phyloP scores from a whole-genome alignment of 1,284 basidiomycete genomes.

The Cutaneotrichosporon arboriforme region DNA sequence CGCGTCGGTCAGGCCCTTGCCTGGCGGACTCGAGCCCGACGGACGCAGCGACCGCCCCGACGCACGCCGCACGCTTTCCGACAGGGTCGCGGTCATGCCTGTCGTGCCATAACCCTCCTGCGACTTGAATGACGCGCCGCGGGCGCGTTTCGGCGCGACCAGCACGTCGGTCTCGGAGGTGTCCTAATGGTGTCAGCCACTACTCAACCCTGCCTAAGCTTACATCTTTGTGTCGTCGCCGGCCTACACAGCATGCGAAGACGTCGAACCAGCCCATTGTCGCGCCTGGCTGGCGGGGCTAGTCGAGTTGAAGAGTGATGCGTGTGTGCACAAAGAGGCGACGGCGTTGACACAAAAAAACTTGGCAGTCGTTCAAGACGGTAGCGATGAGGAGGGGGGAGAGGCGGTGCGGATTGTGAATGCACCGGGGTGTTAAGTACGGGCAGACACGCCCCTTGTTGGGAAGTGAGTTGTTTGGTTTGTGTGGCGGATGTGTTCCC shows the following conservation, averaged over 20 bases:
- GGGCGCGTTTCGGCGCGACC: conserved; percentile 7
- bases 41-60: not conserved
- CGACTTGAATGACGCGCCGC: conserved; percentile 5
- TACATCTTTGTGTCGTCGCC: not conserved
- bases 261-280: conserved; percentile 11
- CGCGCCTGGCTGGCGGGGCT: conserved; percentile 2
- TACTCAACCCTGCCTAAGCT: not conserved
- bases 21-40: not conserved
- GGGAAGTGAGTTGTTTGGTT: too few species aligned
- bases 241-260: conserved; percentile 1
- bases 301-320: too few species aligned
- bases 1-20: not conserved
- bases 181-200: conserved; percentile 1
- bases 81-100: conserved; percentile 6
- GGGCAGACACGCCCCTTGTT: too few species aligned
- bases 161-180: conserved; percentile 9
- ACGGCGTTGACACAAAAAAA: too few species aligned
- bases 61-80: not conserved
- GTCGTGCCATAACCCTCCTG: conserved; percentile 17
- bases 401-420: too few species aligned
- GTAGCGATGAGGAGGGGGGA: too few species aligned
- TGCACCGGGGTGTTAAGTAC: too few species aligned
- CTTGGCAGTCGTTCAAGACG: too few species aligned
- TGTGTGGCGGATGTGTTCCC: too few species aligned
- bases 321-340: too few species aligned